Evolutionary conservation across 768 basidiomycete genomes (phyloP).

Genomic region (Mycena polygramma): DNA sequence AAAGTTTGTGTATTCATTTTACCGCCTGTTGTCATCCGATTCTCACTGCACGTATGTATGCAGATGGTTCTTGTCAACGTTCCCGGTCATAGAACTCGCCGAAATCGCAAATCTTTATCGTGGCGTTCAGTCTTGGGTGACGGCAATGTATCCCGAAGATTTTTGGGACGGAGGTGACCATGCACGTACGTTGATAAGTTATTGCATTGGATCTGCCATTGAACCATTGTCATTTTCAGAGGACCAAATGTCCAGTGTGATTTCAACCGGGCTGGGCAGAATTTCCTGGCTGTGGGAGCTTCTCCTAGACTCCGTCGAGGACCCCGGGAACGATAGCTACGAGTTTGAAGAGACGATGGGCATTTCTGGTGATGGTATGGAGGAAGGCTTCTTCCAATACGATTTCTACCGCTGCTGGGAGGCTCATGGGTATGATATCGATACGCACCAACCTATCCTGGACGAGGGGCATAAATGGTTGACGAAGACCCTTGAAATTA

Average conservation of each 20-base stretch:
- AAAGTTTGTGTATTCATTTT: no score
- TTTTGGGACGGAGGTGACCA: no score
- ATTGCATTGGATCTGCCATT: no score
- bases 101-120: no score
- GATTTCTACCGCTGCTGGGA: neutral
- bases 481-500: neutral
- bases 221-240: no score
- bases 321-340: neutral
- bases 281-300: conserved; percentile 4
- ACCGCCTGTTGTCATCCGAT: no score
- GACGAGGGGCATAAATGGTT: neutral
- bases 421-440: neutral
- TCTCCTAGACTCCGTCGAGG: neutral
- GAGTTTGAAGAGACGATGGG: neutral
- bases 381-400: neutral
- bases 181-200: no score
- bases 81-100: no score
- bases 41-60: no score
- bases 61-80: no score
- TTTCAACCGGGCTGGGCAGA: neutral
- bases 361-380: neutral
- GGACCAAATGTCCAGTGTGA: neutral
- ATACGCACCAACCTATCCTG: neutral
- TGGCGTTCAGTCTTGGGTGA: no score
- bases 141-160: no score